Conservation (phyloP, 768 basidiomycete genomes). For the Russula griseocarnosa region DNA sequence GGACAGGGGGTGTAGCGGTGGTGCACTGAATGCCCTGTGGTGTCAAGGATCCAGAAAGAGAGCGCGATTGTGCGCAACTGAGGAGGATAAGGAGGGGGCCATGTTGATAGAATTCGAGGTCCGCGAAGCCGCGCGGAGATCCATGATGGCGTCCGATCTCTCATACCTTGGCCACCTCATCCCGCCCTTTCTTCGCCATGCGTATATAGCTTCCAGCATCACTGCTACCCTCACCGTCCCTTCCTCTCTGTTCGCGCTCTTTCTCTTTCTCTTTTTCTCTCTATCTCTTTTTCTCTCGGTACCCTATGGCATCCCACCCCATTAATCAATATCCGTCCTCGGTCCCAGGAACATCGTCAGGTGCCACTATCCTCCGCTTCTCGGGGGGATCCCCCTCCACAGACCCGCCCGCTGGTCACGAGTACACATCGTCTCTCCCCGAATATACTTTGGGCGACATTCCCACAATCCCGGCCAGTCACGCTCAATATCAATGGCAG, state of each 20-base stretch:
- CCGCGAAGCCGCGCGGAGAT: constrained; percentile 28
- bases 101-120: constrained; percentile 5
- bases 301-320: constrained; percentile 22
- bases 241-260: constrained; percentile 18
- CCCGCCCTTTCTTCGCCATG: constrained; percentile 27
- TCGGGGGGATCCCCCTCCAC: constrained; percentile 26
- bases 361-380: constrained; percentile 25
- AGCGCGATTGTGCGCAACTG: background rate
- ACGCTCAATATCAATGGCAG: constrained; percentile 24
- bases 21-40: background rate
- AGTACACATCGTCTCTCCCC: constrained; percentile 22
- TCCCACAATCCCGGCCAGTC: constrained; percentile 23
- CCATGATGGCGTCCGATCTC: constrained; percentile 28
- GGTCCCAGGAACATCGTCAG: constrained; percentile 23
- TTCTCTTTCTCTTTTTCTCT: constrained; percentile 13
- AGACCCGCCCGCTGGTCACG: constrained; percentile 21
- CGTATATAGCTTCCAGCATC: constrained; percentile 28
- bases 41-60: background rate
- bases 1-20: background rate
- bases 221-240: constrained; percentile 21
- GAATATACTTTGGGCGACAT: constrained; percentile 22
- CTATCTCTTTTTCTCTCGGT: constrained; percentile 9
- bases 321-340: constrained; percentile 25
- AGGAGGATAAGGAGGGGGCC: background rate
- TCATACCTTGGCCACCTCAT: constrained; percentile 23